Percentiles rank a stretch among this genome's conserved stretches.
These are phyloP conservation scores for Xylona heveae DNA, from an alignment of 495 filamentous ascomycete species.

Conservation along the genomic window DNA sequence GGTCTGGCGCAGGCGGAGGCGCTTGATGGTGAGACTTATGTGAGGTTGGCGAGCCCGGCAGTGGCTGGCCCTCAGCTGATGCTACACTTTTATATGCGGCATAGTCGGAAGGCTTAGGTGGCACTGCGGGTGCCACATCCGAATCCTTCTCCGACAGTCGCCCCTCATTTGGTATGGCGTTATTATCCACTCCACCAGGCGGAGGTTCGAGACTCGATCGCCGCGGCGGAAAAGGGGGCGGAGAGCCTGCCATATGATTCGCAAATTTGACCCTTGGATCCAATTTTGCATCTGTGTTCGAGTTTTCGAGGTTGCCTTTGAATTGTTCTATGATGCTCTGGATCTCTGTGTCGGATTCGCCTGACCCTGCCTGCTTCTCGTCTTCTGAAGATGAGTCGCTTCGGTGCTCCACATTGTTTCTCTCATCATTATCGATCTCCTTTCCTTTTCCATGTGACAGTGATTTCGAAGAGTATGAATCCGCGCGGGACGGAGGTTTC, in stretches of 20 bases:
- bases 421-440: neutral
- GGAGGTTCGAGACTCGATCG: slow-evolving; percentile 65
- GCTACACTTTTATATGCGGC: no score
- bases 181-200: neutral
- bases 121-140: slow-evolving; percentile 8
- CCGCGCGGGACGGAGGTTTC: slow-evolving; percentile 14
- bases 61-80: no score
- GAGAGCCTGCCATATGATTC: slow-evolving; percentile 6
- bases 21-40: slow-evolving; percentile 46
- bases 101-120: no score
- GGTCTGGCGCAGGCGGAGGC: slow-evolving; percentile 66
- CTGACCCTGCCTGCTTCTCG: slow-evolving; percentile 8
- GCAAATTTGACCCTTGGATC: slow-evolving; percentile 3
- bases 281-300: no score
- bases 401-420: no score
- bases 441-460: neutral
- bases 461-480: slow-evolving; percentile 1
- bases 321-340: slow-evolving; percentile 84
- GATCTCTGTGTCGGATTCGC: slow-evolving; percentile 52
- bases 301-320: no score
- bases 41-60: slow-evolving; percentile 30
- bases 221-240: slow-evolving; percentile 49
- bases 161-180: slow-evolving; percentile 1
- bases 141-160: slow-evolving; percentile 1
- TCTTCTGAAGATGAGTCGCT: neutral